phyloP scores from a whole-genome alignment of 352 stramenopile genomes.

The Phytophthora aleatoria region DNA sequence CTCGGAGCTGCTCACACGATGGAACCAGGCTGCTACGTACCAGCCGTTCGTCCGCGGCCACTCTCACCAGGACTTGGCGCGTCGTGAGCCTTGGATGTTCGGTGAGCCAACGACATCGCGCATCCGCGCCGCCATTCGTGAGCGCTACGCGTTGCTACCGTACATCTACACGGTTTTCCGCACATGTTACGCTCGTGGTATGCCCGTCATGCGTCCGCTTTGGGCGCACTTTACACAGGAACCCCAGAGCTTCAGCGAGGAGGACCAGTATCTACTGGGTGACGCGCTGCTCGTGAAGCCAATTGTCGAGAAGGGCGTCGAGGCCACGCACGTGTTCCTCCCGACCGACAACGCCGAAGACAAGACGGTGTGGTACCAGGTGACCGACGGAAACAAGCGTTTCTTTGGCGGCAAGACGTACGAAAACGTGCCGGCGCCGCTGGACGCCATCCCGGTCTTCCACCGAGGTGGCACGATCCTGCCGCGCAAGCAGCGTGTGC shows the following conservation, averaged over 20 bases:
- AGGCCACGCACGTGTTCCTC: conserved; percentile 89
- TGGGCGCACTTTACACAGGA: conserved; percentile 96
- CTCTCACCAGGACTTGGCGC: conserved; percentile 98
- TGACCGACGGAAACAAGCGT: conserved; percentile 70
- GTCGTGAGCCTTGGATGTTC: conserved; percentile 98
- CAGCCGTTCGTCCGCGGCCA: conserved; percentile 99
- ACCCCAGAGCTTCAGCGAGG: conserved; percentile 80
- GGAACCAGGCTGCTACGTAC: conserved; percentile 96
- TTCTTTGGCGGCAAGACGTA: conserved; percentile 60
- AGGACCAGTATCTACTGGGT: conserved; percentile 96
- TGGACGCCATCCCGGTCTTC: conserved; percentile 97
- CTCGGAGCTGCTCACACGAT: conserved; percentile 96
- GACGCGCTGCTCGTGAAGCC: conserved; percentile 96
- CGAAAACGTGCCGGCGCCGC: conserved; percentile 72
- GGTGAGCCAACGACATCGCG: conserved; percentile 92
- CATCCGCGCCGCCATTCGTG: conserved; percentile 92
- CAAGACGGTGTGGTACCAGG: conserved; percentile 92
- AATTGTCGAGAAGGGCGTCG: conserved; percentile 89
- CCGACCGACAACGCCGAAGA: conserved; percentile 46
- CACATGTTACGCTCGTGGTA: conserved; percentile 54
- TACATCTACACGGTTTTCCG: conserved; percentile 94
- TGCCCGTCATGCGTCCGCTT: conserved; percentile 94
- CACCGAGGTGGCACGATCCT: conserved; percentile 96
- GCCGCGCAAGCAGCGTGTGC: conserved; percentile 95
- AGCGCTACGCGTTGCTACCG: conserved; percentile 96